Evolutionary conservation across 2,329 filamentous ascomycete species (phyloP).

Genomic region (Penicillium hordei): DNA sequence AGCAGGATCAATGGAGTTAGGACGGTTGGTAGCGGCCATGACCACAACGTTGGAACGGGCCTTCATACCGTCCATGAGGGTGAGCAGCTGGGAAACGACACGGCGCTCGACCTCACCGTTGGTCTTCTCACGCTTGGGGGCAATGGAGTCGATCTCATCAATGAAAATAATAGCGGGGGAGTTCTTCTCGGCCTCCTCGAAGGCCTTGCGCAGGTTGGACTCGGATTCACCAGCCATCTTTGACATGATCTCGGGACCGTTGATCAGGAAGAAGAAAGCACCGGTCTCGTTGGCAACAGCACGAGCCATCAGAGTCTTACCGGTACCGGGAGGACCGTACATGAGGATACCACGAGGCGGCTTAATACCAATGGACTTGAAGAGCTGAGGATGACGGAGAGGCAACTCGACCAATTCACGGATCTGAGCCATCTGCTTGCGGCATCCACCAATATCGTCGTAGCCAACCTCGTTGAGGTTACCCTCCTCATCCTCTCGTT

Average conservation of each 20-base stretch:
- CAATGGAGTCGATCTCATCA: conserved; percentile 98
- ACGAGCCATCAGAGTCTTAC: conserved; percentile 98
- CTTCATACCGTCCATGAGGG: conserved; percentile 99
- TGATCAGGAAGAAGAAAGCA: conserved; percentile 99
- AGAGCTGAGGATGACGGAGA: conserved; percentile 93
- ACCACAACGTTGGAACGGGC: conserved; percentile 97
- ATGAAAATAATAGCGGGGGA: conserved; percentile 99
- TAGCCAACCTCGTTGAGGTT: conserved; percentile 99
- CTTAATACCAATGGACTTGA: conserved; percentile 99
- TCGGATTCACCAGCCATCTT: conserved; percentile 99
- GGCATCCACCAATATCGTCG: conserved; percentile 97
- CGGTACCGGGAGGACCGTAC: conserved; percentile 94
- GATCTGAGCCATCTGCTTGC: conserved; percentile 99
- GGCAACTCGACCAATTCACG: conserved; percentile 97
- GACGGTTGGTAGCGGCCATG: conserved; percentile 98
- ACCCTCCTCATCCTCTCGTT: conserved; percentile 98
- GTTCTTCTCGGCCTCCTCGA: conserved; percentile 99
- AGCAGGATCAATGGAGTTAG: conserved; percentile 97
- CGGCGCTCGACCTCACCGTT: conserved; percentile 98
- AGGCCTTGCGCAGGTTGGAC: conserved; percentile 97
- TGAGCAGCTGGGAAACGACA: conserved; percentile 94
- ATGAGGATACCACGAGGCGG: conserved; percentile 96
- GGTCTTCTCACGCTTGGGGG: conserved; percentile 99
- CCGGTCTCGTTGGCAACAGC: conserved; percentile 98
- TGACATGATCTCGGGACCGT: conserved; percentile 99